These are phyloP conservation scores for Aureoboletus auriporus DNA, from an alignment of 768 basidiomycete species.

Conservation along the genomic window DNA sequence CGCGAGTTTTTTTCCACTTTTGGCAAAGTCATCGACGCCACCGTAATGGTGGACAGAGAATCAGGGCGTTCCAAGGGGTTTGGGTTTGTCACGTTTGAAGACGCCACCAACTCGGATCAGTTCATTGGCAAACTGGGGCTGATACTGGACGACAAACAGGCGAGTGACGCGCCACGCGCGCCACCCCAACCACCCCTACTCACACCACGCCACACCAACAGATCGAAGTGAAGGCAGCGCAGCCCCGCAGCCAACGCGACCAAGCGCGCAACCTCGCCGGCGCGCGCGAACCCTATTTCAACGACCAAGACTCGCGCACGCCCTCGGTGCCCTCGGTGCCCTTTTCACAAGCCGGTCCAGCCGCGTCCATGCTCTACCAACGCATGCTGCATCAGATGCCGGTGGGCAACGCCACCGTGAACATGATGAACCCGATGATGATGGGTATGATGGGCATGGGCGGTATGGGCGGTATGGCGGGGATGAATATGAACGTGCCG, in stretches of 20 bases:
- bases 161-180: slow-evolving; percentile 24
- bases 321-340: slow-evolving; percentile 30
- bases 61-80: slow-evolving; percentile 76
- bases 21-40: slow-evolving; percentile 80
- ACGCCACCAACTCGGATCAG: slow-evolving; percentile 57
- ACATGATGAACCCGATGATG: slow-evolving; percentile 48
- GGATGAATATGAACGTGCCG: background rate
- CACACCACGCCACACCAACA: slow-evolving; percentile 18
- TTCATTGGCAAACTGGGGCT: slow-evolving; percentile 66
- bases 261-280: slow-evolving; percentile 37
- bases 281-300: slow-evolving; percentile 28
- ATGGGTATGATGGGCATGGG: slow-evolving; percentile 51
- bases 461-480: slow-evolving; percentile 33
- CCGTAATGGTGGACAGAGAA: slow-evolving; percentile 82
- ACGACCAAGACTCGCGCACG: slow-evolving; percentile 34
- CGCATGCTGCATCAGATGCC: slow-evolving; percentile 38
- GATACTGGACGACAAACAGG: slow-evolving; percentile 74
- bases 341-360: slow-evolving; percentile 32
- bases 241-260: slow-evolving; percentile 63
- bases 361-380: slow-evolving; percentile 32
- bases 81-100: slow-evolving; percentile 80
- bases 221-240: slow-evolving; percentile 84
- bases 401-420: slow-evolving; percentile 46
- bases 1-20: slow-evolving; percentile 65
- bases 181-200: background rate